Conservation (phyloP, 1,284 basidiomycete species). For the Naganishia albida region DNA sequence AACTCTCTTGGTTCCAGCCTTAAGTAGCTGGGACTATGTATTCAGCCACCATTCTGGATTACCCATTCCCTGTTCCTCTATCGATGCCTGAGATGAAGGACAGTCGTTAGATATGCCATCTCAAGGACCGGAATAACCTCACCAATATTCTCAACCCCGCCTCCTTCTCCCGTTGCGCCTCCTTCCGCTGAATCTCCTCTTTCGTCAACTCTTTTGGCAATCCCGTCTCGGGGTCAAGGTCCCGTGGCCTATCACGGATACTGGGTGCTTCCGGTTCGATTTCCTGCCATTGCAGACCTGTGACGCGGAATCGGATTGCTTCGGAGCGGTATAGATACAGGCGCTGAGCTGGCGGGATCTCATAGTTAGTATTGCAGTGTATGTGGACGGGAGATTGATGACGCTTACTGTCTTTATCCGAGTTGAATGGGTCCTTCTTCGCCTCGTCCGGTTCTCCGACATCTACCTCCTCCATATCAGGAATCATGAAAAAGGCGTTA, state of each 20-base stretch:
- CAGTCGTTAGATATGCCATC: too few relatives aligned
- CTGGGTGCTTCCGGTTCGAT: conserved; percentile 76
- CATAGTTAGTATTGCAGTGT: conserved; percentile 52
- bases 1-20: too few relatives aligned
- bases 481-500: conserved; percentile 53
- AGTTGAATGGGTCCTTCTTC: conserved; percentile 31
- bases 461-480: conserved; percentile 44
- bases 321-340: conserved; percentile 86
- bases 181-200: conserved; percentile 64
- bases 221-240: conserved; percentile 37
- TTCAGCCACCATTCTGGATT: conserved; percentile 59
- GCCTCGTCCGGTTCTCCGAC: conserved; percentile 33
- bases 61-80: conserved; percentile 85
- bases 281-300: conserved; percentile 85
- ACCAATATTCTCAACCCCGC: conserved; percentile 76
- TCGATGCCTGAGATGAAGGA: conserved; percentile 67
- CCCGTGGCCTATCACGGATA: conserved; percentile 35
- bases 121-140: too few relatives aligned
- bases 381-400: too few relatives aligned
- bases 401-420: conserved; percentile 40
- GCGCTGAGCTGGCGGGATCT: conserved; percentile 59
- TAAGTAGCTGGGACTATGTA: not conserved
- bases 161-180: conserved; percentile 59
- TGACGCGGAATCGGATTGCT: conserved; percentile 81
- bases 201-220: conserved; percentile 59